Evolutionary conservation across 805 yeast species (phyloP).

Genomic region (Myxozyma sirexii): DNA sequence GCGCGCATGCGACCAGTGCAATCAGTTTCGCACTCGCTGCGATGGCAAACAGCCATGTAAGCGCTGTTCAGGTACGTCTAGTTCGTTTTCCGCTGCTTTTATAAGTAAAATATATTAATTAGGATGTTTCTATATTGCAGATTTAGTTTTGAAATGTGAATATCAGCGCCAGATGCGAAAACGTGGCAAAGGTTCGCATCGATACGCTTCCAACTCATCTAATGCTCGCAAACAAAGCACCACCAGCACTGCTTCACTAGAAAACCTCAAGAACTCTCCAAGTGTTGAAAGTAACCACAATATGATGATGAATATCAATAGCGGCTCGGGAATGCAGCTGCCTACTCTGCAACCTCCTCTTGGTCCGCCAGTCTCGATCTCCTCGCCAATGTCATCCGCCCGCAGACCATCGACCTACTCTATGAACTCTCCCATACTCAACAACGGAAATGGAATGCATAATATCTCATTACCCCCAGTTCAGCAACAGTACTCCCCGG

Average conservation of each 20-base stretch:
- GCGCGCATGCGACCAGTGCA: slow-evolving; percentile 54
- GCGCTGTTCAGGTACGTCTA: slow-evolving; percentile 45
- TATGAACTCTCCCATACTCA: not conserved
- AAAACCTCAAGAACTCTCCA: not conserved
- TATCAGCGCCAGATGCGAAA: slow-evolving; percentile 50
- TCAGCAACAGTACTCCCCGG: slow-evolving; percentile 1
- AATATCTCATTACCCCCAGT: not conserved
- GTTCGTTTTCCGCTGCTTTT: slow-evolving; percentile 15
- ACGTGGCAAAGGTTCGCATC: slow-evolving; percentile 49
- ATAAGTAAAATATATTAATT: not conserved
- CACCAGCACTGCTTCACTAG: not conserved
- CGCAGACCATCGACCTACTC: not conserved
- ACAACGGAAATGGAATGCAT: not conserved
- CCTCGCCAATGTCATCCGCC: not conserved
- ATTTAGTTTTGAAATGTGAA: slow-evolving; percentile 41
- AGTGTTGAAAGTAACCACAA: not conserved
- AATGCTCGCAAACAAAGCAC: slow-evolving; percentile 7
- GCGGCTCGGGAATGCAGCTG: not conserved
- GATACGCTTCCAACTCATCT: slow-evolving; percentile 30
- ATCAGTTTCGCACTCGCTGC: slow-evolving; percentile 52
- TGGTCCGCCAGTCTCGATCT: not conserved
- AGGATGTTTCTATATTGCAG: not conserved
- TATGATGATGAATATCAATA: not conserved
- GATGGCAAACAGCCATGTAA: slow-evolving; percentile 52
- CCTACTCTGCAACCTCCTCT: slow-evolving; percentile 4